Evolutionary conservation across 495 filamentous ascomycete species (phyloP), one percentile per base, ranked within the genome.

Genomic region (Elasticomyces elasticus): DNA sequence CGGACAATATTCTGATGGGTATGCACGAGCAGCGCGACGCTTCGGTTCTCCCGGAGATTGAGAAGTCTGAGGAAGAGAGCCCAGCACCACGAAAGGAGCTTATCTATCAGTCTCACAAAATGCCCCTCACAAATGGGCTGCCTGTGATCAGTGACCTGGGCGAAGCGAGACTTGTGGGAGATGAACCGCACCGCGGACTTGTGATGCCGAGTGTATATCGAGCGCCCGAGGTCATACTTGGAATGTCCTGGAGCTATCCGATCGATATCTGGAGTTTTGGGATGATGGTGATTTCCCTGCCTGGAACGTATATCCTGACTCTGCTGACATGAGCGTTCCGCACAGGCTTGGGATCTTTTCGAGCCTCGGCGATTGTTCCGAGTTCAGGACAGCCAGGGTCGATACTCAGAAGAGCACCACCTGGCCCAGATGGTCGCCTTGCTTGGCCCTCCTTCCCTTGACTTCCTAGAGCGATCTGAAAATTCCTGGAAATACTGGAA

Each of bases 261-360:
- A 65, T 76, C 37, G 76, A 79, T 55, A 73, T 76, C 42, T 77
- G 76, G 75, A 74, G 72, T 58, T 65, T 72, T 15, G 75, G 73
- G 49, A 68, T 74, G 60, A 62, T 79, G 62, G 76, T 79, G 58
- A 71, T 65, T 35, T 46, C 17, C 46, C 17, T 13, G 9, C 20
- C 46, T 17, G 20, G 19, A n/a, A 28, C 10, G 44, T 12, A 11
- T 47, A n/a, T n/a, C n/a, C 27, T 6, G 19, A 47, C 20, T n/a
- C n/a, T n/a, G n/a, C n/a, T n/a, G n/a, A n/a, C n/a, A n/a, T n/a
- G n/a, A 31, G 19, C n/a, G n/a, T n/a, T n/a, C 5, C 15, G 6
- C 10, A 35, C 54, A 69, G 66, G 28, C 64, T 38, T 70, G 66
- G 66, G 67, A 67, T 48, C 50, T 70, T 23, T 64, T 69, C 41